Percentiles rank a stretch among this genome's conserved stretches.
These are phyloP conservation scores for Phytophthora sansomeana DNA, from an alignment of 352 stramenopile species.

Conservation along the genomic window DNA sequence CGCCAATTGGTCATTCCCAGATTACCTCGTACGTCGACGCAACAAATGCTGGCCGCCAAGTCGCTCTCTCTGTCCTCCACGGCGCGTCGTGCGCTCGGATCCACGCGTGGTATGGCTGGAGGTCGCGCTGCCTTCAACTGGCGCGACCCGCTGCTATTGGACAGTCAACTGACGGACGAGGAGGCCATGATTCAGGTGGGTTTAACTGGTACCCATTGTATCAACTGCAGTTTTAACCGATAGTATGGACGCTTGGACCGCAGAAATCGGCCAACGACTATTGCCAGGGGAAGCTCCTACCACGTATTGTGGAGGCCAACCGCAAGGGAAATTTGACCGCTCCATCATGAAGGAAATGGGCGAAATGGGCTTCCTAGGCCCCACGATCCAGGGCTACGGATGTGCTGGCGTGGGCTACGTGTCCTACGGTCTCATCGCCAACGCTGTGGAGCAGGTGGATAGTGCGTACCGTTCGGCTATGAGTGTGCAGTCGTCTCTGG, in stretches of 20 bases:
- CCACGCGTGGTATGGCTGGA: constrained; percentile 54
- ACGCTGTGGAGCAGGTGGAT: constrained; percentile 97
- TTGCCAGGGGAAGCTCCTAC: constrained; percentile 95
- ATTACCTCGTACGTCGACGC: constrained; percentile 27
- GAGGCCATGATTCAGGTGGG: constrained; percentile 91
- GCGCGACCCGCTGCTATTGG: constrained; percentile 82
- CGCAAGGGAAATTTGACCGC: constrained; percentile 95
- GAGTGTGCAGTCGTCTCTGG: constrained; percentile 97
- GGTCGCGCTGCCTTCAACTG: constrained; percentile 75
- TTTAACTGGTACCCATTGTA: not conserved
- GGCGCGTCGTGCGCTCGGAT: constrained; percentile 30
- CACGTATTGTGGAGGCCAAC: constrained; percentile 95
- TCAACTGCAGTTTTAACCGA: constrained; percentile 7
- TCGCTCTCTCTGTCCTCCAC: constrained; percentile 29
- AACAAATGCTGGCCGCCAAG: constrained; percentile 43
- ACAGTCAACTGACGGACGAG: constrained; percentile 89
- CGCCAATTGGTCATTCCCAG: constrained; percentile 11
- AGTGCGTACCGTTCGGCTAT: constrained; percentile 97
- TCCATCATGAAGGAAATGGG: constrained; percentile 96
- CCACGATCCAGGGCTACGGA: constrained; percentile 96
- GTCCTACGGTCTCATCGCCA: constrained; percentile 97
- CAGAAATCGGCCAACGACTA: constrained; percentile 94
- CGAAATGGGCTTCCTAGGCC: constrained; percentile 94
- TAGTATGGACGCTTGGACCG: not conserved
- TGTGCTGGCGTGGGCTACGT: constrained; percentile 96